These are phyloP conservation scores for Fusarium drepaniforme DNA, from an alignment of 2,329 filamentous ascomycete species.

Conservation along the genomic window DNA sequence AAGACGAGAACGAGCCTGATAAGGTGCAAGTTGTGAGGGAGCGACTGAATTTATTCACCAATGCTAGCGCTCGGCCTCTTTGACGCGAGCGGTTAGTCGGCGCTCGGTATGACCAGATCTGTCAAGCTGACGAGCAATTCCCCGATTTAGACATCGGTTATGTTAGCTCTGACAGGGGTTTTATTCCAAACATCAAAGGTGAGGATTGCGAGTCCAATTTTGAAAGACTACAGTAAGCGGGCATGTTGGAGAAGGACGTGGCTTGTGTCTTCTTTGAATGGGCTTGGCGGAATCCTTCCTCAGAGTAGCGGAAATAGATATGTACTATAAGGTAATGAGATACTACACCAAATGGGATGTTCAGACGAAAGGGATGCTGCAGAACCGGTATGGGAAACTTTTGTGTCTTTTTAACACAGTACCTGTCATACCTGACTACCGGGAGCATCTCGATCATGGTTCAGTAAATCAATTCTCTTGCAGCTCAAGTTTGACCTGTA, in stretches of 20 bases:
- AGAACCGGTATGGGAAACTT: too few species aligned
- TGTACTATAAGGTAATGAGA: neutral
- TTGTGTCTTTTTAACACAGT: too few species aligned
- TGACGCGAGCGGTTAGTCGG: neutral
- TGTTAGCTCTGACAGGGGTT: neutral
- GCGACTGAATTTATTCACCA: neutral
- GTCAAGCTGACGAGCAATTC: neutral
- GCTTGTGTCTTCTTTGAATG: neutral
- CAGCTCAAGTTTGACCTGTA: neutral
- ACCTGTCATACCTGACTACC: too few species aligned
- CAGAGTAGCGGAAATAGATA: neutral
- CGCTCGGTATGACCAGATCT: neutral
- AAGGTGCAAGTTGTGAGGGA: neutral
- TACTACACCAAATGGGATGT: too few species aligned
- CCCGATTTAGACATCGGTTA: neutral
- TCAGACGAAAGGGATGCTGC: too few species aligned
- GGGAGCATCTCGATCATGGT: too few species aligned
- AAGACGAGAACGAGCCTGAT: neutral
- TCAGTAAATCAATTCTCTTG: too few species aligned
- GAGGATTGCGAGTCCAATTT: neutral
- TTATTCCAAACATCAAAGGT: neutral
- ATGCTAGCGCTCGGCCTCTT: neutral
- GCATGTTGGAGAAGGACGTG: neutral
- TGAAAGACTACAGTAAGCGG: neutral
- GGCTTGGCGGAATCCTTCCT: neutral